Evolutionary conservation across 768 basidiomycete species (phyloP), one percentile per base, ranked within the genome.

Genomic region (Tricholoma bakamatsutake): DNA sequence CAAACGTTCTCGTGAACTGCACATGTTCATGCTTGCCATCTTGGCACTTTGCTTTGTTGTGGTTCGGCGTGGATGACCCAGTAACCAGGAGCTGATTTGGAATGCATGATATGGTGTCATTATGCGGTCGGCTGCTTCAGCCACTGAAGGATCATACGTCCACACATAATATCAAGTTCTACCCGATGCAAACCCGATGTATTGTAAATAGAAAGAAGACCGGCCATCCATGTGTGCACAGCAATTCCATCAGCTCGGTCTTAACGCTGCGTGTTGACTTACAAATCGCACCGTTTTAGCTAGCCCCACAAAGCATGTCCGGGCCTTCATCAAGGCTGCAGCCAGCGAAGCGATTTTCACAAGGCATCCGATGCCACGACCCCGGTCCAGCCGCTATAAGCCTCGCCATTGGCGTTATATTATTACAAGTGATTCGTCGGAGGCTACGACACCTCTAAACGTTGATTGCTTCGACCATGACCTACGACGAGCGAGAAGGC

Each of bases 1-100:
- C 52, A 54, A 60, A 34, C 49, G 57, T 31, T 62, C 59, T 24
- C 57, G 47, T 6, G 54, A 57, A 45, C 54, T 62, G 2, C 57
- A 62, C 17, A 40, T 56, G 6, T 50, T 57, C 5, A 56, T 61
- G 2, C 59, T 60, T 28, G 24, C 53, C 15, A 24, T 60, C 27
- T 37, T 60, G 24, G 50, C 45, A 2, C n/a, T 43, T 34, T 53
- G 31, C 9, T 45, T 57, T 24, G 37, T 49, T 24, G 21, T 40
- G 10, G 51, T 60, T 50, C 52, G 54, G 27, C 50, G 24, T 12
- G 35, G 58, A 12, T 43, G 54, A 2, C 53, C 17, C 45, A 42
- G 1, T 43, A 28, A 35, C 28, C 46, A 5, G 7, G 35, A 52
- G n/a, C 11, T 34, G 10, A 47, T 7, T 35, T 13, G 34, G 13